Conservation (phyloP, 1,139 yeast genomes). For the Oligophagozyma castellii region DNA sequence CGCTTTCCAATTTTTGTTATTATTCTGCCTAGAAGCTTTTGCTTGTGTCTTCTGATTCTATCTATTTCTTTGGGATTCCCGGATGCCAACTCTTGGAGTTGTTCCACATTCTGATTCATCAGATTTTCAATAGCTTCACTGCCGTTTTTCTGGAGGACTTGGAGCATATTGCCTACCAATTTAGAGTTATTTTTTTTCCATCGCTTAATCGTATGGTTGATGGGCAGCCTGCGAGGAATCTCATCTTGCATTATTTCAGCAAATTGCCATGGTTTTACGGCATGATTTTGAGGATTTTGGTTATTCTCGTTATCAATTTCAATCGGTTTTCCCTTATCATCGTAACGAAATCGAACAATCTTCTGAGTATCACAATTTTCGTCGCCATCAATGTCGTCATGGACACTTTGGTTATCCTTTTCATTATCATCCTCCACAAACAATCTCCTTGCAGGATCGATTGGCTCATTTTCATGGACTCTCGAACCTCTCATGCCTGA, state of each 20-base stretch:
- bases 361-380: not conserved
- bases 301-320: not conserved
- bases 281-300: constrained; percentile 1
- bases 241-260: constrained; percentile 11
- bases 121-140: constrained; percentile 13
- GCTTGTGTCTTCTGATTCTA: constrained; percentile 11
- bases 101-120: constrained; percentile 11
- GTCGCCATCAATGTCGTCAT: not conserved
- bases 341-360: not conserved
- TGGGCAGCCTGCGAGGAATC: constrained; percentile 13
- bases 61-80: constrained; percentile 7
- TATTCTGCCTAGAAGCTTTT: constrained; percentile 14
- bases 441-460: too few relatives aligned
- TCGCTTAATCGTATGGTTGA: constrained; percentile 10
- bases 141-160: constrained; percentile 16
- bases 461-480: too few relatives aligned
- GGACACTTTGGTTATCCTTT: not conserved
- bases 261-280: constrained; percentile 17
- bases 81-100: constrained; percentile 9
- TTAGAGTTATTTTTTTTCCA: constrained; percentile 15
- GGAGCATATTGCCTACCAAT: constrained; percentile 11
- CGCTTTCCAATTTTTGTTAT: constrained; percentile 13
- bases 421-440: not conserved
- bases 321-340: constrained; percentile 1
- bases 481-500: too few relatives aligned